Evolutionary conservation across 2,329 filamentous ascomycete genomes (phyloP), one percentile per base, ranked within the genome.

Genomic region (Aspergillus aculeatinus): DNA sequence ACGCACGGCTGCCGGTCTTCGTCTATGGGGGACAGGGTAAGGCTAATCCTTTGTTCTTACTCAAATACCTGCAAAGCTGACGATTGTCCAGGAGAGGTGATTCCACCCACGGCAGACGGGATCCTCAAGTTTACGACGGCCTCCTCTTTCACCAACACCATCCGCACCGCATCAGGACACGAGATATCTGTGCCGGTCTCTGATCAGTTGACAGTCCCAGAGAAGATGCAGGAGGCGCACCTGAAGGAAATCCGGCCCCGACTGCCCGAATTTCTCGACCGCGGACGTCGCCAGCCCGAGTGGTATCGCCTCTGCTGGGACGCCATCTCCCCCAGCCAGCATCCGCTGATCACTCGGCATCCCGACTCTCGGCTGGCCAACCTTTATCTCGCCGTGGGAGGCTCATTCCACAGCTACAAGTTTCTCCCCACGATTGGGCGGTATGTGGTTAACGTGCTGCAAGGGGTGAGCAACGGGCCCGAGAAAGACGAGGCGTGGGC

Each of bases 391-490:
- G 86, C 86, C 0, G 83, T 83, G 0, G 86, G 84, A 12, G 86
- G 87, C 1, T 87, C 85, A 12, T 87, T 88, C 63, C 86, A 89
- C 68, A 82, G 83, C 31, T 88, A 83, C 81, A 88, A 89, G 70
- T 87, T 90, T 67, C 75, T 89, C 27, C 86, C 86, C 0, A 83
- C 82, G 25, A 83, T 87, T 63, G 86, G 86, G 3, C 81, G 83
- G 60, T 88, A 88, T 49, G 72, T 77, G n/a, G 68, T 61, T 16
- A 75, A 69, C 48, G 60, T 68, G n/a, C 48, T 70, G 53, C 60
- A 61, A 57, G 81, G 80, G 71, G 80, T 70, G 74, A 75, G 69
- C 71, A 78, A 67, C 71, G 77, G 71, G 68, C 68, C 53, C 72
- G 79, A 69, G 73, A 77, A 66, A 54, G 64, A 70, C 55, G 33